A percentile compares a stretch with the other conserved stretches of the same genome.
Evolutionary conservation across 495 filamentous ascomycete species (phyloP).

Genomic region (Talaromyces liani): DNA sequence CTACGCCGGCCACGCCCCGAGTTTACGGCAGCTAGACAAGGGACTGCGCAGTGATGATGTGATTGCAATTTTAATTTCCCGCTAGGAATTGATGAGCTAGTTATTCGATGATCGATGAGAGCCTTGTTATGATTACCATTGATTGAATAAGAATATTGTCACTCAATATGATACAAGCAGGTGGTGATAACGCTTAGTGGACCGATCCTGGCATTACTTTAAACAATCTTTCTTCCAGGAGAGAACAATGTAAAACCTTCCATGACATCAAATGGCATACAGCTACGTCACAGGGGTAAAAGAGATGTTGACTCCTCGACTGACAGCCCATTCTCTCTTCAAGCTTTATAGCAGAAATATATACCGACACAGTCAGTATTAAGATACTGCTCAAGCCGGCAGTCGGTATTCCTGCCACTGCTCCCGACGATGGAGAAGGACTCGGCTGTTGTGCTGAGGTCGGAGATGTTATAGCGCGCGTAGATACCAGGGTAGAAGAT

Average conservation of each 20-base stretch:
- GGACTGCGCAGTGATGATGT: too few relatives aligned
- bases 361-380: neutral
- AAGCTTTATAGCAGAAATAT: neutral
- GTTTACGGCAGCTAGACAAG: conserved; percentile 1
- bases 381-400: neutral
- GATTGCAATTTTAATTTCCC: neutral
- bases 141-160: neutral
- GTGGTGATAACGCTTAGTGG: neutral
- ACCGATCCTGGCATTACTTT: neutral
- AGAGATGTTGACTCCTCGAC: neutral
- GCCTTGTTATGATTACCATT: neutral
- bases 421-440: neutral
- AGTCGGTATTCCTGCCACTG: neutral
- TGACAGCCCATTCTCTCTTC: neutral
- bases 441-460: neutral
- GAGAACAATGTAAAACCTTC: neutral
- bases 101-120: neutral
- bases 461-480: neutral
- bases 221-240: neutral
- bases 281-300: neutral
- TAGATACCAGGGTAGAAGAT: neutral
- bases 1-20: conserved; percentile 4
- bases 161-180: neutral
- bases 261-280: neutral
- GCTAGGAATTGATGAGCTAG: neutral